phyloP scores from a whole-genome alignment of 164 flowering plant species.

The Malania oleifera region DNA sequence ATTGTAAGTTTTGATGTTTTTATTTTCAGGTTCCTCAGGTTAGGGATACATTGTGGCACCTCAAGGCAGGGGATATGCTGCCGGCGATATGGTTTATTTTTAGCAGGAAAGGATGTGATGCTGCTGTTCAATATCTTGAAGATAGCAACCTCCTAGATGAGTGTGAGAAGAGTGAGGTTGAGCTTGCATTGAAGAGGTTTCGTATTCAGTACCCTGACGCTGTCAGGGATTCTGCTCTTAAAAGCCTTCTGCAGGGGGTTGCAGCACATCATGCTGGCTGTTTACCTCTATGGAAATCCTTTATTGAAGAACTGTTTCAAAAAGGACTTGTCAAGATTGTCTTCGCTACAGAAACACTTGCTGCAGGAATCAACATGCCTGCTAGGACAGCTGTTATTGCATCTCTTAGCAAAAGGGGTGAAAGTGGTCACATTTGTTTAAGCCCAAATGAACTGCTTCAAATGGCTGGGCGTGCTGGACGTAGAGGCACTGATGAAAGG shows the following conservation, averaged over 20 bases:
- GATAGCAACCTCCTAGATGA: slow-evolving; percentile 73
- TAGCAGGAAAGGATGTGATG: slow-evolving; percentile 97
- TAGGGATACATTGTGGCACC: slow-evolving; percentile 77
- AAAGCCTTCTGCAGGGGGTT: slow-evolving; percentile 81
- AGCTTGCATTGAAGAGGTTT: slow-evolving; percentile 77
- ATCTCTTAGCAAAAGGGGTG: slow-evolving; percentile 74
- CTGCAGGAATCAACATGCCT: slow-evolving; percentile 99
- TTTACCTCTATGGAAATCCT: slow-evolving; percentile 92
- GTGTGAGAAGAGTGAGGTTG: slow-evolving; percentile 75
- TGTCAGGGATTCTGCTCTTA: slow-evolving; percentile 68
- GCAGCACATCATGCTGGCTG: slow-evolving; percentile 99
- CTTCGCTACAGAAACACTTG: slow-evolving; percentile 97
- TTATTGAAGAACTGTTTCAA: slow-evolving; percentile 83
- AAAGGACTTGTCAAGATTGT: slow-evolving; percentile 87
- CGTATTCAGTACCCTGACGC: slow-evolving; percentile 83
- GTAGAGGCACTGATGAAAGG: slow-evolving; percentile 82
- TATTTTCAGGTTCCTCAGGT: slow-evolving; percentile 76
- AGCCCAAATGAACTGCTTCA: slow-evolving; percentile 85
- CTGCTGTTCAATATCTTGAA: slow-evolving; percentile 83
- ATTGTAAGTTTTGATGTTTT: slow-evolving; percentile 3
- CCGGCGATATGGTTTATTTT: slow-evolving; percentile 98
- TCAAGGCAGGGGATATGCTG: slow-evolving; percentile 76
- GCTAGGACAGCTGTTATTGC: slow-evolving; percentile 91
- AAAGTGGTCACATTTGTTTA: slow-evolving; percentile 58
- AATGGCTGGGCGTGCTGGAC: slow-evolving; percentile 99